A percentile compares a stretch with the other conserved stretches of the same genome.
Conservation (phyloP, 768 basidiomycete genomes). For the Xerocomellus chrysenteron region DNA sequence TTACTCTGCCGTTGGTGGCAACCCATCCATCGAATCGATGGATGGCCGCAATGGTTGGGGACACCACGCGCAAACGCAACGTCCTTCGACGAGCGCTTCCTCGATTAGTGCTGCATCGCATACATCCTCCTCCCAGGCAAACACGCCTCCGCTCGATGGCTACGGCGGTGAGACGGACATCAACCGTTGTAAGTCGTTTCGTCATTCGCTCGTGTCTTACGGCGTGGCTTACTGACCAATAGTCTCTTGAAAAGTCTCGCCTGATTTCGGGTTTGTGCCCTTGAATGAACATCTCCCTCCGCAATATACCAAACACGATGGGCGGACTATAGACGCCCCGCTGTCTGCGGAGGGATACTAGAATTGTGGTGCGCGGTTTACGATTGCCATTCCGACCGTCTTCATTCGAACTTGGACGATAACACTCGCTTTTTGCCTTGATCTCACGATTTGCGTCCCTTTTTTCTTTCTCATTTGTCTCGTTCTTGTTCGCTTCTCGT, state of each 20-base stretch:
- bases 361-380: constrained; percentile 29
- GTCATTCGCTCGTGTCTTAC: constrained; percentile 27
- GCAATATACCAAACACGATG: constrained; percentile 56
- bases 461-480: constrained; percentile 14
- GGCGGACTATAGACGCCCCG: constrained; percentile 46
- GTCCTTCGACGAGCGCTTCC: constrained; percentile 72
- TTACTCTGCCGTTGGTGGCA: constrained; percentile 62
- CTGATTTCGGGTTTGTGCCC: constrained; percentile 81
- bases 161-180: constrained; percentile 71
- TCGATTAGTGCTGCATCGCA: constrained; percentile 76
- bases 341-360: constrained; percentile 27
- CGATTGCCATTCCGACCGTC: constrained; percentile 29
- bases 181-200: constrained; percentile 71
- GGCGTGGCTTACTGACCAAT: constrained; percentile 47
- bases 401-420: constrained; percentile 35
- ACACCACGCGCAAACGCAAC: constrained; percentile 39
- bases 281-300: constrained; percentile 76
- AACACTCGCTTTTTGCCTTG: constrained; percentile 27
- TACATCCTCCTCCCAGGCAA: constrained; percentile 77
- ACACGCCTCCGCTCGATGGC: constrained; percentile 74
- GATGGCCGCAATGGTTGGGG: constrained; percentile 47
- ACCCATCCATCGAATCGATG: constrained; percentile 37
- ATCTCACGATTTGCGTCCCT: constrained; percentile 35
- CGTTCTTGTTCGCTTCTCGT: constrained; percentile 32
- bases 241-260: constrained; percentile 60